Conservation (phyloP, 2,329 filamentous ascomycete species). For the Colletotrichum sp. region DNA sequence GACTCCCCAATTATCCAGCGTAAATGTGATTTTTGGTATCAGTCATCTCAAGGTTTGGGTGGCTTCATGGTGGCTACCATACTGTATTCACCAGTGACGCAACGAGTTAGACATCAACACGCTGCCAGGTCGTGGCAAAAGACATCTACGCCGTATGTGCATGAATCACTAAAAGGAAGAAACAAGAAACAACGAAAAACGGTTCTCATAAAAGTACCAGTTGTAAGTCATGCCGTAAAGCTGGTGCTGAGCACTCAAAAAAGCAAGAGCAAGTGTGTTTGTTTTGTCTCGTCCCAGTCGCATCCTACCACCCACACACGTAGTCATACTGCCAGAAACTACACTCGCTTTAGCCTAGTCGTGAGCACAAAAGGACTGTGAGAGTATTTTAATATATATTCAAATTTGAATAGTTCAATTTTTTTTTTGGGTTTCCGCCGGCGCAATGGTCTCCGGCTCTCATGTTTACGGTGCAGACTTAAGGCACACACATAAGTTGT, state of each 20-base stretch:
- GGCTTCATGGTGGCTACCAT: background rate
- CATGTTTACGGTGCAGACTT: too few species aligned
- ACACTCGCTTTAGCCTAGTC: fast-evolving
- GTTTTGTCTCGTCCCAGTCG: background rate
- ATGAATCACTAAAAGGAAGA: background rate
- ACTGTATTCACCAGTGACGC: background rate
- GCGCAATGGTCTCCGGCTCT: too few species aligned
- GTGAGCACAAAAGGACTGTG: fast-evolving
- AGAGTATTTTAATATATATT: fast-evolving
- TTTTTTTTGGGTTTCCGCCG: fast-evolving
- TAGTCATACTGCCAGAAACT: fast-evolving
- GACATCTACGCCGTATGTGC: background rate
- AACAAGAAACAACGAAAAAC: background rate
- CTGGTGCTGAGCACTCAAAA: background rate
- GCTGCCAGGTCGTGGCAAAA: background rate
- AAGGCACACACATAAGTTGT: fast-evolving
- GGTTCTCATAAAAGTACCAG: background rate
- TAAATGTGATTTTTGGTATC: fast-evolving
- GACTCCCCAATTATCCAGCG: background rate
- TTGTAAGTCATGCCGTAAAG: background rate
- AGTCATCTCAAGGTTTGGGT: background rate
- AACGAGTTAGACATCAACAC: background rate
- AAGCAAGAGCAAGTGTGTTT: background rate
- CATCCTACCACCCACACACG: background rate
- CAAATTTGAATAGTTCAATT: background rate